phyloP scores from a whole-genome alignment of 2,329 filamentous ascomycete species.

The Fusarium circinatum region DNA sequence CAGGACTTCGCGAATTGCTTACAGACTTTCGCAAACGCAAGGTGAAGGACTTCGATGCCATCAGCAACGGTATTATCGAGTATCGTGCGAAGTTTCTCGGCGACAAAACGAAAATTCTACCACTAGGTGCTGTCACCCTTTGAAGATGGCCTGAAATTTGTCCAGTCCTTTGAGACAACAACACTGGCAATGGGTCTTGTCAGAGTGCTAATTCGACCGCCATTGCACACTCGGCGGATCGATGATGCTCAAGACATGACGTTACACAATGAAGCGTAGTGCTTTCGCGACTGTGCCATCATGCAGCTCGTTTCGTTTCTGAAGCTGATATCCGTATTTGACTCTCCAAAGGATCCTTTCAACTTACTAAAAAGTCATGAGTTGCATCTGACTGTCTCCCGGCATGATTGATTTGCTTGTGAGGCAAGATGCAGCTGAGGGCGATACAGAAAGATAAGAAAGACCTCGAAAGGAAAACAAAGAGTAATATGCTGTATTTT shows the following conservation, averaged over 20 bases:
- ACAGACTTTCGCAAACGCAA: slow-evolving; percentile 68
- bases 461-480: neutral
- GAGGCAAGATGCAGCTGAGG: neutral
- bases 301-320: slow-evolving; percentile 1
- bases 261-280: neutral
- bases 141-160: slow-evolving; percentile 34
- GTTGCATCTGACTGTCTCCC: slow-evolving; percentile 6
- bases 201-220: slow-evolving; percentile 10
- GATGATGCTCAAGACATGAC: neutral
- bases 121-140: slow-evolving; percentile 60
- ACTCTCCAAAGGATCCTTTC: slow-evolving; percentile 28
- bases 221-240: slow-evolving; percentile 39
- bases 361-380: slow-evolving; percentile 4
- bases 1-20: slow-evolving; percentile 70
- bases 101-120: slow-evolving; percentile 71
- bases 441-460: neutral
- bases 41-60: slow-evolving; percentile 72
- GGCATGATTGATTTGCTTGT: slow-evolving; percentile 1
- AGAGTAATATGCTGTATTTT: neutral
- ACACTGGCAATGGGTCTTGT: slow-evolving; percentile 21
- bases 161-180: slow-evolving; percentile 13
- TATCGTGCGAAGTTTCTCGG: slow-evolving; percentile 72
- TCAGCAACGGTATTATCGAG: slow-evolving; percentile 73
- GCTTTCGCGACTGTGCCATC: neutral
- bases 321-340: neutral